Conservation (phyloP, 2,329 filamentous ascomycete species). For the Falciphora oryzae region DNA sequence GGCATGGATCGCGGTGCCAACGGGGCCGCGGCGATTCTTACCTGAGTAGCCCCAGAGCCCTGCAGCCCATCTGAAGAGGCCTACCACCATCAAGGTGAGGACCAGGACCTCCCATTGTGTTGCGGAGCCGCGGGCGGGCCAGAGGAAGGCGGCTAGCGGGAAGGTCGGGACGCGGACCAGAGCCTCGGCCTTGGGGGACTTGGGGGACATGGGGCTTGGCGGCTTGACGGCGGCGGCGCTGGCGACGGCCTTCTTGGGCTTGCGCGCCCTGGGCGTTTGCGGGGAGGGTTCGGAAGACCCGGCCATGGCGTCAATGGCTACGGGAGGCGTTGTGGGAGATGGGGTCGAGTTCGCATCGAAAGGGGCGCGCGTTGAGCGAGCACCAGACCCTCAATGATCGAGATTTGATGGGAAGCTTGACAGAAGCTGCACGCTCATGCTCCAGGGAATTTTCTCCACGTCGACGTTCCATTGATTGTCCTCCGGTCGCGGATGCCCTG, state of each 20-base stretch:
- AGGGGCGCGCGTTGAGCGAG: not conserved
- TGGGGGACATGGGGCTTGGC: constrained; percentile 4
- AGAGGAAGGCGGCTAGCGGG: constrained; percentile 88
- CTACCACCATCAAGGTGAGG: constrained; percentile 80
- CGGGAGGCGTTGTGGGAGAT: not conserved
- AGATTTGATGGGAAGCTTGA: not conserved
- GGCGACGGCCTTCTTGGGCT: constrained; percentile 43
- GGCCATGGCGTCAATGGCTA: constrained; percentile 35
- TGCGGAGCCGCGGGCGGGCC: constrained; percentile 75
- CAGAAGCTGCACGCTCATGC: not conserved
- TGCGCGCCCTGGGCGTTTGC: constrained; percentile 53
- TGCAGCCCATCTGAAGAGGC: constrained; percentile 87
- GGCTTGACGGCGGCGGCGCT: constrained; percentile 24
- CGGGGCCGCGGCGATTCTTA: constrained; percentile 28
- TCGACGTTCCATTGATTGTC: not conserved
- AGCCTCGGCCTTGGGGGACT: constrained; percentile 32
- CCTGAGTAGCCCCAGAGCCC: constrained; percentile 95
- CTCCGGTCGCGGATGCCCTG: not conserved
- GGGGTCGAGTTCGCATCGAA: not conserved
- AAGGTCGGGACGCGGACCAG: constrained; percentile 64
- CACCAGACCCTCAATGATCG: not conserved
- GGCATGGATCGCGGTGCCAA: not conserved
- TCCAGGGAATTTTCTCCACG: not conserved
- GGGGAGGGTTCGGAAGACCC: constrained; percentile 40
- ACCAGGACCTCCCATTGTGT: constrained; percentile 93